phyloP scores from a whole-genome alignment of 2,329 filamentous ascomycete genomes.

The Magnaporthiopsis poae region DNA sequence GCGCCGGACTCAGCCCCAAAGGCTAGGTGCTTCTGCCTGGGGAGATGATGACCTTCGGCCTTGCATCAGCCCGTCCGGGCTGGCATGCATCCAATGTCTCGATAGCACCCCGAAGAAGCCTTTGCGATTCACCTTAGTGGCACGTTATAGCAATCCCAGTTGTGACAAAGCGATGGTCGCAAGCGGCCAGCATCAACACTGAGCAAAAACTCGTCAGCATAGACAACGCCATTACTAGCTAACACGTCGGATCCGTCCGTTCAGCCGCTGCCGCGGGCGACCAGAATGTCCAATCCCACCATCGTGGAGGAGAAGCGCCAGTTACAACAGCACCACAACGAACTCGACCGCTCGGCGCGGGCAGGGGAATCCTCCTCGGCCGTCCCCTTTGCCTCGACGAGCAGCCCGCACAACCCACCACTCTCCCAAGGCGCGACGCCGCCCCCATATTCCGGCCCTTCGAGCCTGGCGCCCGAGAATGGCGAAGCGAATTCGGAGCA shows the following conservation, averaged over 20 bases:
- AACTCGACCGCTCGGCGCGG: not conserved
- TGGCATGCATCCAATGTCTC: not conserved
- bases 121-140: not conserved
- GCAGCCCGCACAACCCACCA: not conserved
- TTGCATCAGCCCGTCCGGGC: not conserved
- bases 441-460: conserved; percentile 27
- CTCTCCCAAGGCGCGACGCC: conserved; percentile 11
- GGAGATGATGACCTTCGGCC: not conserved
- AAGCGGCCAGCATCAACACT: too few relatives aligned
- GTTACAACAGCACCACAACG: conserved; percentile 9
- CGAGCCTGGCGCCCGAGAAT: conserved; percentile 13
- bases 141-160: not conserved
- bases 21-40: not conserved
- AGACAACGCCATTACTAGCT: not conserved
- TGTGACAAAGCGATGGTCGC: not conserved
- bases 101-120: not conserved
- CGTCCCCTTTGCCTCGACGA: not conserved
- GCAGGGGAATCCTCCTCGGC: not conserved
- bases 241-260: not conserved
- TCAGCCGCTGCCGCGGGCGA: too few relatives aligned
- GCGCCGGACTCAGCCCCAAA: not conserved
- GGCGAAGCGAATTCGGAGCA: not conserved
- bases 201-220: too few relatives aligned
- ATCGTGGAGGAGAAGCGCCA: conserved; percentile 10
- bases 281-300: not conserved